These are phyloP conservation scores for Anthracocystis walkeri DNA, from an alignment of 1,284 basidiomycete genomes.

Conservation along the genomic window DNA sequence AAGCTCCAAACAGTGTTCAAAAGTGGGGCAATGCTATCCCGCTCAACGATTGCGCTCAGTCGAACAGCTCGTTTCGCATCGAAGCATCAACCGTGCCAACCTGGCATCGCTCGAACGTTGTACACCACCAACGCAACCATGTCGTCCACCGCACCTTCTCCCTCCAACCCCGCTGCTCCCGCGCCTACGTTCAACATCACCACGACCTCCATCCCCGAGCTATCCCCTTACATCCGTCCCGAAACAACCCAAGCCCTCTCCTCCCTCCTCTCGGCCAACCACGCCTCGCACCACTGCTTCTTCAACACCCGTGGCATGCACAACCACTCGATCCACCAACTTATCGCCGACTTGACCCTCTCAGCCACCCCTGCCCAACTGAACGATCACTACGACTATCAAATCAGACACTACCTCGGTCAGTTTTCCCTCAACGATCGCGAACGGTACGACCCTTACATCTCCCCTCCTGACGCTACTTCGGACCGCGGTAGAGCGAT, in stretches of 20 bases:
- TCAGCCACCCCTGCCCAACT: slow-evolving; percentile 22
- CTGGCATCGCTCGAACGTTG: too few relatives aligned
- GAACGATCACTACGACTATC: slow-evolving; percentile 16
- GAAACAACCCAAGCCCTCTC: slow-evolving; percentile 1
- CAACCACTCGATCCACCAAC: slow-evolving; percentile 51
- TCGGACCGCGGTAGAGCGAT: neutral
- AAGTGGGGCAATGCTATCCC: slow-evolving; percentile 1
- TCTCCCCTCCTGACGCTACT: neutral
- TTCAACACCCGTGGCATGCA: slow-evolving; percentile 54
- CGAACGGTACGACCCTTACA: slow-evolving; percentile 20
- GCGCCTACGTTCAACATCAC: neutral
- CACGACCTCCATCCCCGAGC: slow-evolving; percentile 14
- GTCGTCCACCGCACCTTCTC: slow-evolving; percentile 1
- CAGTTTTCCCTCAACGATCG: slow-evolving; percentile 31
- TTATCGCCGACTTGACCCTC: slow-evolving; percentile 44
- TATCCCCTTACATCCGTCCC: neutral
- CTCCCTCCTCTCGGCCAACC: slow-evolving; percentile 26
- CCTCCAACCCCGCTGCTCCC: neutral
- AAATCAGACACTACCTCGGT: slow-evolving; percentile 24
- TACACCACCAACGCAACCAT: neutral
- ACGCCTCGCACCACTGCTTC: slow-evolving; percentile 47
- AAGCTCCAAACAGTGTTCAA: too few relatives aligned
- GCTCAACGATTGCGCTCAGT: neutral
- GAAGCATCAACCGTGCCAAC: neutral
- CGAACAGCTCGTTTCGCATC: neutral